A percentile compares a stretch with the other conserved stretches of the same genome.
phyloP scores from a whole-genome alignment of 768 basidiomycete species.

The Trametes cubensis region DNA sequence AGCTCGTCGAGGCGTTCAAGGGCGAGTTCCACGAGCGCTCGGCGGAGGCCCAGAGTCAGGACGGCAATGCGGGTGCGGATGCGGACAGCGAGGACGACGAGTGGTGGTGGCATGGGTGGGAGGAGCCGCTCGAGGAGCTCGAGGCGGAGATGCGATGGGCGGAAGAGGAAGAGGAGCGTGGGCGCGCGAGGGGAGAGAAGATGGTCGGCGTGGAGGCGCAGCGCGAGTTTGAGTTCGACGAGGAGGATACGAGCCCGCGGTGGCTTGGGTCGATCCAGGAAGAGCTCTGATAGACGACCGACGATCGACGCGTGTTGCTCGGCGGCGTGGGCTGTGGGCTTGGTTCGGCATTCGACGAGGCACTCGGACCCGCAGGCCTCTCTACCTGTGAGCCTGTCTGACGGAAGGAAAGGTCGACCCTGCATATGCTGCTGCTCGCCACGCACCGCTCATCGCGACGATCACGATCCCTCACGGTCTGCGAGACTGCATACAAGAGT shows the following conservation, averaged over 20 bases:
- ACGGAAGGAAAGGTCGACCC: too few species aligned
- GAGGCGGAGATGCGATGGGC: not conserved
- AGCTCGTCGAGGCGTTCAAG: conserved; percentile 18
- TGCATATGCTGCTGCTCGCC: too few species aligned
- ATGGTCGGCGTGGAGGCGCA: not conserved
- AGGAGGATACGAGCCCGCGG: not conserved
- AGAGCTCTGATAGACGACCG: conserved; percentile 3
- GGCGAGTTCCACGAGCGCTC: conserved; percentile 9
- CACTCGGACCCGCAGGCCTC: too few species aligned
- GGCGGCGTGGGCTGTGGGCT: too few species aligned
- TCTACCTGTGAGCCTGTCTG: too few species aligned
- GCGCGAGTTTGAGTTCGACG: not conserved
- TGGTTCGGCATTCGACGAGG: too few species aligned
- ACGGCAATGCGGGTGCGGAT: conserved; percentile 12
- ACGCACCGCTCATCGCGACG: too few species aligned
- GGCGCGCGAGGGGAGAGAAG: not conserved
- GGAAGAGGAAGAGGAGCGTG: conserved; percentile 2
- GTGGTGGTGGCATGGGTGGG: conserved; percentile 32
- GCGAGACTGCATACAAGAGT: too few species aligned
- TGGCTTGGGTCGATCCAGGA: conserved; percentile 16
- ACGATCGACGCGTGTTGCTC: too few species aligned
- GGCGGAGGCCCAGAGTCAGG: conserved; percentile 9
- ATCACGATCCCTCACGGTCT: too few species aligned
- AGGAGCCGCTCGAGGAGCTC: conserved; percentile 23
- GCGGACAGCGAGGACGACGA: conserved; percentile 14